Base-by-base conservation (phyloP, 805 yeast species). In the Candida insectorum region DNA sequence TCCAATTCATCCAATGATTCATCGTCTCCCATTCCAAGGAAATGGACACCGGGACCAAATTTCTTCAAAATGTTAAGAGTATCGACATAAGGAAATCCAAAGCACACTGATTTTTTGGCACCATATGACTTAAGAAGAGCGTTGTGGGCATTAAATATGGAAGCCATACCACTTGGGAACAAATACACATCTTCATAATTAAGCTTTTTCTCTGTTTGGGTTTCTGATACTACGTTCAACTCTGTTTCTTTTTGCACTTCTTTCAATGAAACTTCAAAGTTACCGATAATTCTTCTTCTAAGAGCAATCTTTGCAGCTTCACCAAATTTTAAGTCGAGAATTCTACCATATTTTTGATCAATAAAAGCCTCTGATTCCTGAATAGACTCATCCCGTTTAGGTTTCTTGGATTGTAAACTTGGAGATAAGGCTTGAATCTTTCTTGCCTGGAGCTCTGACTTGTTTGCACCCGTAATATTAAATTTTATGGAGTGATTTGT, bases 1-100 rank as follows among this genome's bases (percentile, higher is more conserved):
- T 86, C 93, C 25, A 93, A 59, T 32, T 79, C 79, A 33, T 69
- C 77, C 31, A 88, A 57, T 1, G 87, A 73, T 16, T 66, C 70
- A 37, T 78, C 81, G 49, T 86, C 95, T 14, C 96, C 96, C 45
- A 76, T 65, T 3, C 96, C 96, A 44, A 80, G 78, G 56, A 88
- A 91, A 45, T 79, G 79, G 24, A 83, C 85, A 23, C 97, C 97
- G 3, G 89, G 85, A 11, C 97, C 97, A 71, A 88, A 93, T 56
- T 89, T 91, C 50, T 74, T 73, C 48, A 93, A 68, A 38, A 93
- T 79, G 47, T 85, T 86, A 36, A 87, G 69, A 0, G 97, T 89
- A 56, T 93, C 97, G 18, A 86, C 93, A 57, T 91, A 93, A 5
- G 97, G 96, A 62, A 89, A 88, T 1, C 99, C 99, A 59, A 85